phyloP scores from a whole-genome alignment of 2,329 filamentous ascomycete species.

The Pestalotiopsis sp. region DNA sequence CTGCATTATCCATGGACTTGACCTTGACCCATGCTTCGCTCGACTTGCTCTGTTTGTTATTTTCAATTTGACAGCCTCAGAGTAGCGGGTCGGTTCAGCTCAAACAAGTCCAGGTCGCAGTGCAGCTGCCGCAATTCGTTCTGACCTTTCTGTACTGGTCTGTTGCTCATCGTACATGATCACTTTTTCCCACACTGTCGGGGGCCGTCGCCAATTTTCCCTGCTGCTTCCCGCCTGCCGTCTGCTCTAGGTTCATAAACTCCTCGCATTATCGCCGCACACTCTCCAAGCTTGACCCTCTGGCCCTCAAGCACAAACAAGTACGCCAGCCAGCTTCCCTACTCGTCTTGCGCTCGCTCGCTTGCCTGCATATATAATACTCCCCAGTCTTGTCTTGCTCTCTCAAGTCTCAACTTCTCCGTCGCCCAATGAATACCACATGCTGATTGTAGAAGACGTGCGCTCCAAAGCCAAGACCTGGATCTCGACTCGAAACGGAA shows the following conservation, averaged over 20 bases:
- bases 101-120: not conserved
- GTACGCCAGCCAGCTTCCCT: not conserved
- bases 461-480: constrained; percentile 22
- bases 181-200: not conserved
- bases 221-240: not conserved
- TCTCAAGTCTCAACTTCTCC: not conserved
- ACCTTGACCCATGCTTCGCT: not conserved
- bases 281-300: not conserved
- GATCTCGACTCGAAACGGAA: constrained; percentile 20
- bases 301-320: not conserved
- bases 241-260: not conserved
- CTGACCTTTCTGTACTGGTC: not conserved
- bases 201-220: not conserved
- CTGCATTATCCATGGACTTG: not conserved
- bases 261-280: not conserved
- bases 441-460: constrained; percentile 53
- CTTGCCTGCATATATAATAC: not conserved
- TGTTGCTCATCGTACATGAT: not conserved
- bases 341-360: not conserved
- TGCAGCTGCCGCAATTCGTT: not conserved
- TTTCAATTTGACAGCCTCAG: not conserved
- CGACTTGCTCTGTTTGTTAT: not conserved
- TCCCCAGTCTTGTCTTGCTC: no score
- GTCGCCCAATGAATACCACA: constrained; percentile 24
- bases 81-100: not conserved